Evolutionary conservation across 345 rosid species (phyloP).

Genomic region (Ceriops zippeliana): DNA sequence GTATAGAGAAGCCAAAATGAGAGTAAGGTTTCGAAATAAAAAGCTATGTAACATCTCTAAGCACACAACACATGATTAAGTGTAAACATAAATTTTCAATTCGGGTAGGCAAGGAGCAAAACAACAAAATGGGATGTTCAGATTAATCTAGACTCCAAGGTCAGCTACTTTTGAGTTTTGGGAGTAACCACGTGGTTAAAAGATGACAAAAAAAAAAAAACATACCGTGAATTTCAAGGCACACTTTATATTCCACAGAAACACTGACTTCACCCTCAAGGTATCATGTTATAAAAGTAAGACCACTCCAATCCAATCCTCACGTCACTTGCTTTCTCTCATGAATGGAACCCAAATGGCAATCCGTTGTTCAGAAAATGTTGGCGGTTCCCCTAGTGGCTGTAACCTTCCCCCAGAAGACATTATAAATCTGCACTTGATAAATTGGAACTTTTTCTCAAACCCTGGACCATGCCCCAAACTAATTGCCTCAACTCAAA

Average conservation of each 20-base stretch:
- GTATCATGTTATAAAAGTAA: not conserved
- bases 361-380: not conserved
- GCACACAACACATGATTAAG: not conserved
- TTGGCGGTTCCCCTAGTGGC: not conserved
- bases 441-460: not conserved
- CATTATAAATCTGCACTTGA: not conserved
- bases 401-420: not conserved
- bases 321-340: not conserved
- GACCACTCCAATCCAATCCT: not conserved
- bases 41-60: not conserved
- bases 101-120: not conserved
- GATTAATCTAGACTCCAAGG: not conserved
- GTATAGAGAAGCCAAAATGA: too few relatives aligned
- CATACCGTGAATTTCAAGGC: not conserved
- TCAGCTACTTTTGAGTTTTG: not conserved
- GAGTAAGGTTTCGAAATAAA: not conserved
- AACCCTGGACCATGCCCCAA: not conserved
- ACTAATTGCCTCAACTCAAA: slow-evolving; percentile 27
- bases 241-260: not conserved
- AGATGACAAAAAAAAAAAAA: not conserved
- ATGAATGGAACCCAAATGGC: not conserved
- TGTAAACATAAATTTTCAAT: not conserved
- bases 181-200: not conserved
- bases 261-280: not conserved
- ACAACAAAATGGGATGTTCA: not conserved